Evolutionary conservation across 306 rosid genomes (phyloP), one percentile per base, ranked within the genome.

Genomic region (Comarum palustre): DNA sequence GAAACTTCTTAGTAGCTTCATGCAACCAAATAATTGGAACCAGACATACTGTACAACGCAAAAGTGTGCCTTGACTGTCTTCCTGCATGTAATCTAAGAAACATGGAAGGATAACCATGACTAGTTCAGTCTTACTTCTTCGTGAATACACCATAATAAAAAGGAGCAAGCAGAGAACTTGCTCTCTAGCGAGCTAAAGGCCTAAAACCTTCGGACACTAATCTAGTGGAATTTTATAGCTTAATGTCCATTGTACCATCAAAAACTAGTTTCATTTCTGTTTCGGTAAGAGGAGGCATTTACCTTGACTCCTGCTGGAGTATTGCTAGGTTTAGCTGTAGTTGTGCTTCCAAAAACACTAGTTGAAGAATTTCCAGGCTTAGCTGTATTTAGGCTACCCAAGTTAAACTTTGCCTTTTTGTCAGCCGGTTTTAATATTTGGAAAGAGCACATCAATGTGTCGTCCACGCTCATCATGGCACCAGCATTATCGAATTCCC

Each of bases 391-490:
- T 55, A 86, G 81, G 82, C 97, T 82, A 69, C 90, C 86, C 64
- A 87, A 93, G 82, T 62, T 87, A 68, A 54, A 68, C 82, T 78
- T 89, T 3, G 75, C 1, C 61, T 73, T 89, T 79, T 84, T 89
- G 27, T 93, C 93, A 38, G 97, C 85, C 8, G 98, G 92, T 83
- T 90, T 90, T 73, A 93, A 80, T 81, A 93, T 90, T 89, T 93
- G 98, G 82, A 93, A 93, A 58, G 98, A 93, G 79, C 98, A 93
- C 98, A 93, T 93, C 20, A 93, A 86, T 19, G 96, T 89, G 66
- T 90, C 97, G 51, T 93, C 98, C 78, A 90, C 98, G 46, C 98
- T 93, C 98, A 93, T 93, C 98, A 93, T 93, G 47, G 98, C 98
- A 43, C 98, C 98, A 24, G 98, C 97, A 80, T 93, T 93, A 81